Evolutionary conservation across 176 grass and related monocot species (phyloP).

Genomic region (Puya raimondii): DNA sequence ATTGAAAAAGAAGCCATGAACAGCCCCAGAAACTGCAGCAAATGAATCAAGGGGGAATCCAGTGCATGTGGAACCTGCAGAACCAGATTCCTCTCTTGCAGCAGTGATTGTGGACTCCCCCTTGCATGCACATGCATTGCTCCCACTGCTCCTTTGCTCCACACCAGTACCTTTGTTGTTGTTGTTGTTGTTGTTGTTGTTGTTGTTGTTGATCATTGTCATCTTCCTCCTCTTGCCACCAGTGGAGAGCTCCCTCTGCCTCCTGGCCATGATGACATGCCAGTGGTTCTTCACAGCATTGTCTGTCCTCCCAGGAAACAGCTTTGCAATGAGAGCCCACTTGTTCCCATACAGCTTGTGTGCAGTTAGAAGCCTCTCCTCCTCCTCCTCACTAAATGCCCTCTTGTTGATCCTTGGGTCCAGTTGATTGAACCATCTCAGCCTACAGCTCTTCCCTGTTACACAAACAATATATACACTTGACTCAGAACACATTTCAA

Average conservation of each 20-base stretch:
- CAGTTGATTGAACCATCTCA: conserved; percentile 23
- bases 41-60: neutral
- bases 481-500: too few species aligned
- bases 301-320: conserved; percentile 20
- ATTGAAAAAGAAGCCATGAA: neutral
- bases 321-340: conserved; percentile 15
- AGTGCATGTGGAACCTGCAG: neutral
- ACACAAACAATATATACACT: neutral
- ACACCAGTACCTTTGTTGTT: neutral
- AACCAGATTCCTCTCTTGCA: neutral
- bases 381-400: conserved; percentile 12
- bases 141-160: neutral
- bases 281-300: conserved; percentile 28
- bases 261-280: conserved; percentile 26
- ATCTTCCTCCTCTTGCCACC: conserved; percentile 2
- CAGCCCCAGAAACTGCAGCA: too few species aligned
- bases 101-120: conserved; percentile 13
- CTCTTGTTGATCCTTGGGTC: conserved; percentile 21
- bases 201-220: neutral
- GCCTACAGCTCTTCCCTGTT: conserved; percentile 25
- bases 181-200: too few species aligned
- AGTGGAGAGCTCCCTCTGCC: neutral
- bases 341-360: conserved; percentile 17
- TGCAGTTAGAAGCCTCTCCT: conserved; percentile 8
- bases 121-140: neutral